Percentiles rank a stretch among this genome's conserved stretches.
Conservation (phyloP, 1,284 basidiomycete species). For the Trichosporon sp. region DNA sequence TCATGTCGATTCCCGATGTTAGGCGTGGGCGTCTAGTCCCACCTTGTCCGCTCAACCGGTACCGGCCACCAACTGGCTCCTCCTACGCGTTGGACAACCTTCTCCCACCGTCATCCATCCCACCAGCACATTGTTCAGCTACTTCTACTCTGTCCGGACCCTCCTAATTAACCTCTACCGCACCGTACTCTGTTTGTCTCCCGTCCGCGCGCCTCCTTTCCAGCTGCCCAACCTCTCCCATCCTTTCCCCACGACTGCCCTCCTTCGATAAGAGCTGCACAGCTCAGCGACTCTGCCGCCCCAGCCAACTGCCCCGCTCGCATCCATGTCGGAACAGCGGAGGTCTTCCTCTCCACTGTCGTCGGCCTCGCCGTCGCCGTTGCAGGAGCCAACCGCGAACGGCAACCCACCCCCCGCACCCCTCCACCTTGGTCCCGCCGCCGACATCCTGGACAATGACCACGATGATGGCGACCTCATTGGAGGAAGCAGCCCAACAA, state of each 20-base stretch:
- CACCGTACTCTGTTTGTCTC: not conserved
- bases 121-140: slow-evolving; percentile 9
- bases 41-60: slow-evolving; percentile 8
- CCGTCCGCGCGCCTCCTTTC: not conserved
- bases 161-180: not conserved
- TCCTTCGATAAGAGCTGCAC: slow-evolving; percentile 2
- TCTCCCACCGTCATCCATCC: slow-evolving; percentile 19
- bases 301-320: slow-evolving; percentile 8
- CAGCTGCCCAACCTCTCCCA: not conserved
- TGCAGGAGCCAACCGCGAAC: slow-evolving; percentile 25
- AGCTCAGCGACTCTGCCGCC: slow-evolving; percentile 9
- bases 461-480: slow-evolving; percentile 28
- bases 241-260: not conserved
- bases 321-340: slow-evolving; percentile 32
- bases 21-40: slow-evolving; percentile 15
- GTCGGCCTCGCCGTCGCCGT: slow-evolving; percentile 33
- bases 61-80: slow-evolving; percentile 16
- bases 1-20: slow-evolving; percentile 11
- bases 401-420: slow-evolving; percentile 5
- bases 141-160: slow-evolving; percentile 9
- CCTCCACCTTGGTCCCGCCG: slow-evolving; percentile 27
- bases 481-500: slow-evolving; percentile 35
- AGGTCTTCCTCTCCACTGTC: slow-evolving; percentile 35
- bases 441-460: not conserved
- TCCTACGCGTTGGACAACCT: slow-evolving; percentile 18